These are phyloP conservation scores for Mortierella sp. DNA, from an alignment of 371 early-diverging fungal species.

Conservation along the genomic window DNA sequence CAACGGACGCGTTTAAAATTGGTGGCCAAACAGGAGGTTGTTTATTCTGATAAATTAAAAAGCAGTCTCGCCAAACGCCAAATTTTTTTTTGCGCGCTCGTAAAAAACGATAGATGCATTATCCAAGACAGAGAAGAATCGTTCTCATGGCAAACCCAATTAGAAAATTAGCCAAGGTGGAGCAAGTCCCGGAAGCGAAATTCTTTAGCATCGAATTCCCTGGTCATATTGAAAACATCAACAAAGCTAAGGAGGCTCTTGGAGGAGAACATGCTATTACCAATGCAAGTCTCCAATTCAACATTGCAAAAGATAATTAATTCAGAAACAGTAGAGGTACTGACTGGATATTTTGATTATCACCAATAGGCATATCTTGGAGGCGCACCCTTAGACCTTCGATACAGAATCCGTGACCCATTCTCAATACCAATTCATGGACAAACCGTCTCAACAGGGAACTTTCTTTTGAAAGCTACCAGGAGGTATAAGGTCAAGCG, in stretches of 20 bases:
- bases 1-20: conserved; percentile 24
- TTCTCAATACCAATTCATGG: conserved; percentile 54
- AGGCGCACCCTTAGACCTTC: conserved; percentile 45
- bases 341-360: not conserved
- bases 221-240: conserved; percentile 38
- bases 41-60: conserved; percentile 3
- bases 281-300: conserved; percentile 24
- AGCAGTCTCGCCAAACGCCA: too few species aligned
- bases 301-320: not conserved
- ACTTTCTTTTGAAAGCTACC: conserved; percentile 45
- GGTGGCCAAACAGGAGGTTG: conserved; percentile 32
- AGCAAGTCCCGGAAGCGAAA: conserved; percentile 30
- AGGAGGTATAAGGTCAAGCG: conserved; percentile 52
- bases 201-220: conserved; percentile 49
- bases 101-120: too few species aligned
- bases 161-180: conserved; percentile 4
- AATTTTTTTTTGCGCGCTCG: not conserved
- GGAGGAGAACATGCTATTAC: conserved; percentile 48
- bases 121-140: not conserved
- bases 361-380: conserved; percentile 45
- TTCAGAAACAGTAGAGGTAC: not conserved
- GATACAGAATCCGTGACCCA: conserved; percentile 39
- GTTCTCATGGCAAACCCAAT: not conserved
- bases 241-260: conserved; percentile 35
- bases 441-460: conserved; percentile 32